A percentile compares a stretch with the other conserved stretches of the same genome.
phyloP scores from a whole-genome alignment of 371 early-diverging fungal genomes.

The Mucor indicus region DNA sequence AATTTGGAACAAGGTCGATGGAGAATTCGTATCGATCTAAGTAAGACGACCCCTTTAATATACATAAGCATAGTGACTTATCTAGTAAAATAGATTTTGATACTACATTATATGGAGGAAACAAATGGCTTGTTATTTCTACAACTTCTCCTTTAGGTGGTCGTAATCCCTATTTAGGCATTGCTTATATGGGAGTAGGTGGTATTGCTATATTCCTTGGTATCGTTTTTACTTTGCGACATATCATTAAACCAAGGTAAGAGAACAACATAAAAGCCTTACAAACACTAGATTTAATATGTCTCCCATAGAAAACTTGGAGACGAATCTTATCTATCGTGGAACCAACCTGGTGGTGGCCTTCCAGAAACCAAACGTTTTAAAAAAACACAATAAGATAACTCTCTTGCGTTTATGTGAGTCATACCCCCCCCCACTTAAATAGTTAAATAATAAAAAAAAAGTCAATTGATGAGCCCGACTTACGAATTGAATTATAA shows the following conservation, averaged over 20 bases:
- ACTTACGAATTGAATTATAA: no score
- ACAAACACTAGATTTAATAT: conserved; percentile 1
- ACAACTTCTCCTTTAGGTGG: conserved; percentile 93
- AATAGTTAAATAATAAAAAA: no score
- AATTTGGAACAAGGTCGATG: conserved; percentile 60
- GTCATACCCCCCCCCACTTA: no score
- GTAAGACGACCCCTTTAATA: conserved; percentile 25
- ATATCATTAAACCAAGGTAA: conserved; percentile 86
- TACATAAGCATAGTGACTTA: no score
- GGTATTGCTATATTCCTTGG: conserved; percentile 75
- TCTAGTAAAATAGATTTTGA: conserved; percentile 67
- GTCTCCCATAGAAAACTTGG: conserved; percentile 71
- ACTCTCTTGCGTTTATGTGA: no score
- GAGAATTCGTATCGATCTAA: conserved; percentile 65
- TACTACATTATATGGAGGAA: conserved; percentile 78
- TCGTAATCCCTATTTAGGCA: conserved; percentile 91
- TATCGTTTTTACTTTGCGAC: conserved; percentile 83
- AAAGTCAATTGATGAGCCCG: no score
- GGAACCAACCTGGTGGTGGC: conserved; percentile 79
- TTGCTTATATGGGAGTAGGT: conserved; percentile 90
- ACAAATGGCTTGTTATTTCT: conserved; percentile 89
- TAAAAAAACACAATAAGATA: no score
- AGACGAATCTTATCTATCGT: conserved; percentile 89
- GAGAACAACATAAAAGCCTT: background rate
- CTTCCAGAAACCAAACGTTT: conserved; percentile 25